Evolutionary conservation across 2,329 filamentous ascomycete species (phyloP), one percentile per base, ranked within the genome.

Genomic region (Nemania sp.): DNA sequence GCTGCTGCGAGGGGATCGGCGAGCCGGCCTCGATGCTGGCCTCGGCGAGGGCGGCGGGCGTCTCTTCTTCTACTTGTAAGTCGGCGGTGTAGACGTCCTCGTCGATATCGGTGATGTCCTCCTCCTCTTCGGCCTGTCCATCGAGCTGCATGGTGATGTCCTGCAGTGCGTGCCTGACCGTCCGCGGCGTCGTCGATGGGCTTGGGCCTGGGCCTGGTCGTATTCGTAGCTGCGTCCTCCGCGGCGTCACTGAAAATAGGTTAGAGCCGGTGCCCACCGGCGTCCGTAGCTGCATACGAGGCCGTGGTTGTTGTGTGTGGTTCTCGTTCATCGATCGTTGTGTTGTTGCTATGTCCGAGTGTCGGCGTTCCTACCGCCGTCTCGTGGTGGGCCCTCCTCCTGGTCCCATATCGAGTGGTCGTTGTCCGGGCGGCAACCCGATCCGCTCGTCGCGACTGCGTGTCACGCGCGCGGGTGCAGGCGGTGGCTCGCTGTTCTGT

Each of bases 381-480:
- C 65, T 61, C 58, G 57, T 58, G 1, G 55, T 58, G 5, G 51
- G 53, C 43, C 59, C 65, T n/a, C 54, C 61, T 11, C 54, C 52
- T 15, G 56, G 29, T 35, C 50, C 57, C 11, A 20, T 50, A 37
- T 57, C 59, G 21, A 48, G 60, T 11, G 65, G 9, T 9, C 62
- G 58, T 15, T 45, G 29, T 5, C 55, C 62, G 34, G 49, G 29
- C 7, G 61, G 61, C 62, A 25, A 66, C 47, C 68, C 71, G 21
- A 72, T 72, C 9, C 72, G 63, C 64, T 74, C 72, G 11, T 73
- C 72, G 11, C 72, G 64, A 35, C 69, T 73, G 47, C 72, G 65
- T 39, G 71, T 73, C 62, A 71, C 60, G 17, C 71, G 67, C 4
- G 66, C 53, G 1, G 66, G 64, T 3, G 64, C 66, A 3, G 65